Percentiles rank a stretch among this genome's conserved stretches.
Conservation (phyloP, 176 grass and related monocot genomes). For the Dactylis glomerata region DNA sequence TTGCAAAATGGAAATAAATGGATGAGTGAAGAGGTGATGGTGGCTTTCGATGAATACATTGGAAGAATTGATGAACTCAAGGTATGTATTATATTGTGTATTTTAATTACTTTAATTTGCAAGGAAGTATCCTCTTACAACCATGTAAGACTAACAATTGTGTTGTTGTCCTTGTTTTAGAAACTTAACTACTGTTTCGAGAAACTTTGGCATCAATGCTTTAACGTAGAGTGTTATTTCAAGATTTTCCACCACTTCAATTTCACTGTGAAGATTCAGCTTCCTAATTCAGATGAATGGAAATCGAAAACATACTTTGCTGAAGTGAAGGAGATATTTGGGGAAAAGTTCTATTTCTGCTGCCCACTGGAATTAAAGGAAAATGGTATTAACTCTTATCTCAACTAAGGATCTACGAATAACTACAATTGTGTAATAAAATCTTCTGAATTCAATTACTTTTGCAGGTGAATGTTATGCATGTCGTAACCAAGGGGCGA, state of each 20-base stretch:
- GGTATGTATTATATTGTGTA: neutral
- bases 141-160: neutral
- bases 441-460: neutral
- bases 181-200: neutral
- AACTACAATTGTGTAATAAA: neutral
- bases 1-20: neutral
- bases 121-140: neutral
- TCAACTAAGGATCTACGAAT: neutral
- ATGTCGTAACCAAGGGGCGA: neutral
- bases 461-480: neutral
- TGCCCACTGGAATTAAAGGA: neutral
- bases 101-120: neutral
- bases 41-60: neutral
- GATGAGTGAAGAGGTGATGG: neutral
- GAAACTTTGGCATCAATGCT: neutral
- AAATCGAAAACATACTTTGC: neutral
- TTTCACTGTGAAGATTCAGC: neutral
- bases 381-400: neutral
- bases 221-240: neutral
- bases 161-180: neutral
- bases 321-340: neutral
- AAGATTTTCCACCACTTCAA: neutral
- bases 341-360: neutral
- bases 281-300: neutral
- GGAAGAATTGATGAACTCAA: neutral